Evolutionary conservation across 169 alveolate species (phyloP).

Genomic region (Eimeria sp.): DNA sequence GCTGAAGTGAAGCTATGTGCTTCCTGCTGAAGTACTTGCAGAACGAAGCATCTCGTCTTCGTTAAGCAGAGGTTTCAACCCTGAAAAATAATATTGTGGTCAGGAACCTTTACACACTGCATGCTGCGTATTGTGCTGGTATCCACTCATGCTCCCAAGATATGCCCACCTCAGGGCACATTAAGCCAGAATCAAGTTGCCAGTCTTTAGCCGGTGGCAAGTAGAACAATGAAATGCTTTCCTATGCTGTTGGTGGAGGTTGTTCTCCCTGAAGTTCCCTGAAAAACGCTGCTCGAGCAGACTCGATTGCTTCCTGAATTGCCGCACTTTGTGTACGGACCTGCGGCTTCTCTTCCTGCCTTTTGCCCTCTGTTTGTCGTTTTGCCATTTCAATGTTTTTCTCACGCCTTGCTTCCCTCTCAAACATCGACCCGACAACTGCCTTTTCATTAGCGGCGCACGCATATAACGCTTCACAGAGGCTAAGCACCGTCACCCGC

Average conservation of each 20-base stretch:
- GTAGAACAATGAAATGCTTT: background rate
- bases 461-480: constrained; percentile 92
- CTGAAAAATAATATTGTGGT: background rate
- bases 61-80: background rate
- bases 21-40: background rate
- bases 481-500: constrained; percentile 93
- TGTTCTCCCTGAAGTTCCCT: constrained; percentile 6
- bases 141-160: background rate
- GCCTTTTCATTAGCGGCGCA: constrained; percentile 91
- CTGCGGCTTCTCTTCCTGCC: constrained; percentile 89
- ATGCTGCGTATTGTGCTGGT: background rate
- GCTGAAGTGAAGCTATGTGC: background rate
- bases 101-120: background rate
- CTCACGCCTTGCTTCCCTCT: constrained; percentile 95
- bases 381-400: constrained; percentile 92
- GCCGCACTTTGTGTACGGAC: constrained; percentile 32
- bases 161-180: background rate
- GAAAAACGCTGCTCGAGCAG: constrained; percentile 55
- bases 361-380: constrained; percentile 82
- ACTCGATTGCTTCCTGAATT: constrained; percentile 50
- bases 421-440: constrained; percentile 91
- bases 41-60: background rate
- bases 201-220: background rate
- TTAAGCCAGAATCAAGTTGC: background rate
- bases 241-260: background rate